Percentiles rank a stretch among this genome's conserved stretches.
Conservation (phyloP, 2,329 filamentous ascomycete genomes). For the Dryadomyces quercivorus region DNA sequence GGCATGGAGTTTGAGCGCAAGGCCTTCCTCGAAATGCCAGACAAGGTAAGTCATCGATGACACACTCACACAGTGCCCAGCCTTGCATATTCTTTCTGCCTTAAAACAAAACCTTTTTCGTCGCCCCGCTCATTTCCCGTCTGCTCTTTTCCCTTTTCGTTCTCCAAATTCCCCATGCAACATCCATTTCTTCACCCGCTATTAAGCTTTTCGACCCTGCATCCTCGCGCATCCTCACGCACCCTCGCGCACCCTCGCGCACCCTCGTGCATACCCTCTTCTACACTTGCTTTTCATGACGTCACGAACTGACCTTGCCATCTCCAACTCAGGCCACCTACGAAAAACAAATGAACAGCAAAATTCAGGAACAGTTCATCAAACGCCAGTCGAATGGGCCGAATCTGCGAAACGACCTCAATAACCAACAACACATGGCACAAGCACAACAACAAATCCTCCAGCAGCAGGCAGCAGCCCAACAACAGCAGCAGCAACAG, state of each 20-base stretch:
- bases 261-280: neutral
- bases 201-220: neutral
- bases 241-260: neutral
- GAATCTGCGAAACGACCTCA: conserved; percentile 36
- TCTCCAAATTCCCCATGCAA: neutral
- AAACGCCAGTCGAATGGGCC: conserved; percentile 38
- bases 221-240: neutral
- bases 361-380: conserved; percentile 35
- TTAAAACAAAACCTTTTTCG: neutral
- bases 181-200: neutral
- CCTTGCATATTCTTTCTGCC: neutral
- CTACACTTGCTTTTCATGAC: neutral
- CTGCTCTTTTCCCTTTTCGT: neutral
- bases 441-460: conserved; percentile 19
- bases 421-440: conserved; percentile 20
- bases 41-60: conserved; percentile 29
- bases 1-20: conserved; percentile 36
- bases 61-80: neutral
- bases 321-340: conserved; percentile 22
- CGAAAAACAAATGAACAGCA: conserved; percentile 32
- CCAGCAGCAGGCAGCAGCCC: conserved; percentile 13
- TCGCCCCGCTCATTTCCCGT: neutral
- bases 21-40: conserved; percentile 29
- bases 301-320: neutral
- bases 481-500: conserved; percentile 14